Conservation (phyloP, 768 basidiomycete species). For the Epithele typhae region DNA sequence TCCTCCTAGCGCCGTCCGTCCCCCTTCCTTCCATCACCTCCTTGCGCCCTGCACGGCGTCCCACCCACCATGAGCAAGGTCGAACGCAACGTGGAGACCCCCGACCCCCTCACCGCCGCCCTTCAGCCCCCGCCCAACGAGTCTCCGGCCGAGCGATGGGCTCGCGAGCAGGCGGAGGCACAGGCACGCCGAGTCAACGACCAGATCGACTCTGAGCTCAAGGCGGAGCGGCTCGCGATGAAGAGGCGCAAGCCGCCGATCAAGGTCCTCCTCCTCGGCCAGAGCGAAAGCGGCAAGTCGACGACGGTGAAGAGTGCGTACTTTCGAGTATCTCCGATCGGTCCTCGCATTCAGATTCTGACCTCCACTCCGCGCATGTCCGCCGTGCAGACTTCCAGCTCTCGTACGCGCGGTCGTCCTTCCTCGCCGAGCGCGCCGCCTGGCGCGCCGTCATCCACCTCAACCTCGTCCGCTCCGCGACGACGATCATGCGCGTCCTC, state of each 20-base stretch:
- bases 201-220: conserved; percentile 71
- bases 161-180: conserved; percentile 56
- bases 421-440: conserved; percentile 61
- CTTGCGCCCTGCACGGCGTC: no score
- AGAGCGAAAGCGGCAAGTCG: conserved; percentile 77
- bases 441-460: conserved; percentile 78
- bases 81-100: conserved; percentile 11
- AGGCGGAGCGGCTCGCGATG: conserved; percentile 51
- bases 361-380: background rate
- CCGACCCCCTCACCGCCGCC: conserved; percentile 56
- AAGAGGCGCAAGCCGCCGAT: conserved; percentile 66
- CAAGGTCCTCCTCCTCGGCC: conserved; percentile 67
- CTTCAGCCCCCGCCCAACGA: conserved; percentile 65
- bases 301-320: conserved; percentile 72
- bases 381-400: conserved; percentile 60
- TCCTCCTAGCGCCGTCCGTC: background rate
- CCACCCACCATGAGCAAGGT: conserved; percentile 2
- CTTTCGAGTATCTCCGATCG: background rate
- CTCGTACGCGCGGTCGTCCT: conserved; percentile 65
- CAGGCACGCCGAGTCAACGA: conserved; percentile 65
- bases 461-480: conserved; percentile 74
- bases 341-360: background rate
- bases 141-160: conserved; percentile 48
- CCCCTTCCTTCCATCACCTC: background rate
- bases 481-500: conserved; percentile 55